These are phyloP conservation scores for Jackrogersella multiformis DNA, from an alignment of 495 filamentous ascomycete genomes.

Conservation along the genomic window DNA sequence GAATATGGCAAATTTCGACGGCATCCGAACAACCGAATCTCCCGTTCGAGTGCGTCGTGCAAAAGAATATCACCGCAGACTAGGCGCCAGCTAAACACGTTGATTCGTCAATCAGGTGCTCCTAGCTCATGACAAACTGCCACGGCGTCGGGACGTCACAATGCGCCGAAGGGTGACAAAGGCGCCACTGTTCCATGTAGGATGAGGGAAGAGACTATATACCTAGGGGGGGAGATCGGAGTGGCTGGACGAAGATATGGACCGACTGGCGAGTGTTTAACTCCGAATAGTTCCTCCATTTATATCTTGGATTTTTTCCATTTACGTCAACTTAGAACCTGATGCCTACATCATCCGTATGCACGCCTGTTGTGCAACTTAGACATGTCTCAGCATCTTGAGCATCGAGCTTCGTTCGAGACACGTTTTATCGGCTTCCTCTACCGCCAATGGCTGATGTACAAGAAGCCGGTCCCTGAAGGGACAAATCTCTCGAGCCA, in stretches of 20 bases:
- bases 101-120: conserved; percentile 13
- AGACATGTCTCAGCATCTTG: conserved; percentile 39
- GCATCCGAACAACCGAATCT: conserved; percentile 19
- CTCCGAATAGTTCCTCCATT: not conserved
- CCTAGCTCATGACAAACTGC: not conserved
- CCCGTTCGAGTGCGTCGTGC: conserved; percentile 20
- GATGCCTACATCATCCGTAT: not conserved
- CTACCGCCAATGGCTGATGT: conserved; percentile 38
- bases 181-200: not conserved
- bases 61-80: not conserved
- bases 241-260: not conserved
- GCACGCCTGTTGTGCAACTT: not conserved
- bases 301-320: not conserved
- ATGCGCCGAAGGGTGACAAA: conserved; percentile 1
- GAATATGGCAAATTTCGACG: conserved; percentile 11
- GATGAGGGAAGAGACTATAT: not conserved
- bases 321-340: too few species aligned
- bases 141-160: not conserved
- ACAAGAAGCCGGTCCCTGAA: conserved; percentile 34
- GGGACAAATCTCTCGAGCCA: conserved; percentile 47
- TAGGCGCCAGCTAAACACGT: not conserved
- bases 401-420: conserved; percentile 30
- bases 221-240: not conserved
- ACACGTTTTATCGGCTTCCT: conserved; percentile 29
- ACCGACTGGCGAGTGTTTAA: not conserved